Percentiles rank a stretch among this genome's conserved stretches.
phyloP scores from a whole-genome alignment of 176 grass and related monocot genomes.

The Ensete glaucum region DNA sequence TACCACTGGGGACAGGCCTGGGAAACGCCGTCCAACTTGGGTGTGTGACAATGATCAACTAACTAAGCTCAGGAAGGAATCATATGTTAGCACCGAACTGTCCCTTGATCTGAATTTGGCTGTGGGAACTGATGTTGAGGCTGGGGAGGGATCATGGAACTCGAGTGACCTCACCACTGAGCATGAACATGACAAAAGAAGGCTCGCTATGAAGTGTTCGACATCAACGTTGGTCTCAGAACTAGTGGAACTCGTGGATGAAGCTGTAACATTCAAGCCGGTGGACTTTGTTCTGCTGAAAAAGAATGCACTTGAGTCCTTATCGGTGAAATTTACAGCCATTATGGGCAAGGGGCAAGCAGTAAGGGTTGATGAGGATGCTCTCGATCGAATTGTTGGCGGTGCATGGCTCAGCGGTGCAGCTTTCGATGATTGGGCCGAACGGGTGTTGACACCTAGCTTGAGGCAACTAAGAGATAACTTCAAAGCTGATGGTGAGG shows the following conservation, averaged over 20 bases:
- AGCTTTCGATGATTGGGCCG: conserved; percentile 59
- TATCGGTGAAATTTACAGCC: conserved; percentile 46
- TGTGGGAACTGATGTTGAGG: conserved; percentile 51
- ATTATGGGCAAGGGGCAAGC: conserved; percentile 36
- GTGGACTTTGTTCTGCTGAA: conserved; percentile 53
- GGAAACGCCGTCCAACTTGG: conserved; percentile 75
- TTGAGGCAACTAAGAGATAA: conserved; percentile 58
- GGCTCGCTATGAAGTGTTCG: conserved; percentile 36
- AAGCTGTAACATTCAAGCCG: conserved; percentile 62
- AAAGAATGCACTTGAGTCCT: conserved; percentile 47
- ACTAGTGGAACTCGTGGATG: conserved; percentile 53
- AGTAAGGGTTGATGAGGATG: conserved; percentile 70
- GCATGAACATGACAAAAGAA: conserved; percentile 63
- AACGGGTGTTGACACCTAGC: conserved; percentile 47
- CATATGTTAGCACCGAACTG: conserved; percentile 27
- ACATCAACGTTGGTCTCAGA: conserved; percentile 41
- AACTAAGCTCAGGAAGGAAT: conserved; percentile 58
- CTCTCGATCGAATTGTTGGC: conserved; percentile 50
- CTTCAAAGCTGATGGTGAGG: conserved; percentile 25
- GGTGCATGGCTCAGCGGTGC: conserved; percentile 49
- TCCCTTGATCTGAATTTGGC: conserved; percentile 81
- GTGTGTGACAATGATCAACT: conserved; percentile 35
- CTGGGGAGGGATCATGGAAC: conserved; percentile 61
- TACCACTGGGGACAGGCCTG: conserved; percentile 35
- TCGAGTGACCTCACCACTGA: conserved; percentile 79